phyloP scores from a whole-genome alignment of 805 yeast species.

The Kurtzmaniella fragi region DNA sequence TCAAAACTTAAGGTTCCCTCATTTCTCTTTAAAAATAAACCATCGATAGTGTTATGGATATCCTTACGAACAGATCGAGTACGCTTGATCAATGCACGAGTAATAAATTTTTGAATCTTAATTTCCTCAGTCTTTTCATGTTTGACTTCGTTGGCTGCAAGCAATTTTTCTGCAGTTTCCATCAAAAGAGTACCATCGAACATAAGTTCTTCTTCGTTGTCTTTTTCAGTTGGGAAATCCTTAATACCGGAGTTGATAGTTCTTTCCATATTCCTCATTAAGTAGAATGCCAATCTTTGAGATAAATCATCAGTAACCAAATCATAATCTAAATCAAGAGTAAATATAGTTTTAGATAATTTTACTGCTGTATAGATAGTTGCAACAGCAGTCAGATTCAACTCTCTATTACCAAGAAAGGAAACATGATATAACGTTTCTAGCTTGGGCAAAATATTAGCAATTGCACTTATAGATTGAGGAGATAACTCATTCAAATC shows the following conservation, averaged over 20 bases:
- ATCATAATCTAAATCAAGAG: slow-evolving; percentile 51
- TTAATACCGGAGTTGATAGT: slow-evolving; percentile 28
- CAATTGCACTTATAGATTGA: slow-evolving; percentile 44
- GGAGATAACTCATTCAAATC: slow-evolving; percentile 48
- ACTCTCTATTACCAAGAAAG: slow-evolving; percentile 45
- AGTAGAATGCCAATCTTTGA: slow-evolving; percentile 50
- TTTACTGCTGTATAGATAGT: slow-evolving; percentile 49
- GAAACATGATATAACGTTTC: slow-evolving; percentile 50
- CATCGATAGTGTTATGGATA: slow-evolving; percentile 48
- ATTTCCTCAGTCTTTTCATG: slow-evolving; percentile 27
- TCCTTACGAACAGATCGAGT: slow-evolving; percentile 46
- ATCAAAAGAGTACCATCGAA: slow-evolving; percentile 73
- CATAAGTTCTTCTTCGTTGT: slow-evolving; percentile 49
- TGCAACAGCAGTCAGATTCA: slow-evolving; percentile 41
- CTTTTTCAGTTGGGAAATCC: slow-evolving; percentile 8
- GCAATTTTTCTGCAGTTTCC: slow-evolving; percentile 64
- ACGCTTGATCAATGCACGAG: slow-evolving; percentile 47
- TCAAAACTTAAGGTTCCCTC: slow-evolving; percentile 45
- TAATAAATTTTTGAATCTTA: slow-evolving; percentile 40
- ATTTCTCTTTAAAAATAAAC: slow-evolving; percentile 42
- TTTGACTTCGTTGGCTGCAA: slow-evolving; percentile 39
- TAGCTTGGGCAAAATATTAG: slow-evolving; percentile 43
- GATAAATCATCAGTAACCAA: slow-evolving; percentile 46
- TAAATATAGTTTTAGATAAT: slow-evolving; percentile 40
- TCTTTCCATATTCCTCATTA: slow-evolving; percentile 54